Base-by-base conservation (phyloP, 768 basidiomycete species). In the Mycena rebaudengoi region DNA sequence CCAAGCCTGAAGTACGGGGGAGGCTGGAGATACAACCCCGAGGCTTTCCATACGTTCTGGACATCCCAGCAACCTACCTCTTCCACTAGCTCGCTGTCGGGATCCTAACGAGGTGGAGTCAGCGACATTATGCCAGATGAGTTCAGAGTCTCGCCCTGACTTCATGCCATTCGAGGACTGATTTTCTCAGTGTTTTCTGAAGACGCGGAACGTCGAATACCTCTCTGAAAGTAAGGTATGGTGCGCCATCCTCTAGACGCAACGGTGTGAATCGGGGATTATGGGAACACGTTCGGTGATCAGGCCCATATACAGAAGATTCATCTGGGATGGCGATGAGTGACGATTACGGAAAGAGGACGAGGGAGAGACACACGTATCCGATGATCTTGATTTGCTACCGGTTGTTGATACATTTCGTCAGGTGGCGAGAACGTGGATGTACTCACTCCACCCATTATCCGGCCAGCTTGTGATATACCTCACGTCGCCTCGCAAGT, bases 151-250 rank as follows among this genome's bases (percentile, higher is more conserved):
- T 43, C 54, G 44, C 54, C 65, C 80, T 80, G 28, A 80, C 70
- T 50, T 79, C 71, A 20, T 70, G 59, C 79, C 79, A 80, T 64
- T 79, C 76, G 10, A 80, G 62, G n/a, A 80, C 48, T 0, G 76
- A 74, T 16, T 62, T 62, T 21, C 68, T 65, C 25, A 78, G 59
- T n/a, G 56, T 65, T 25, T 69, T 54, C 20, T 69, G 66, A n/a
- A 79, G 70, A 12, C 75, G 71, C 4, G 70, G 64, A 12, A 79
- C 39, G 59, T 80, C 79, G 49, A 79, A 79, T 1, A 80, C 65
- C 10, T 78, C 74, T 21, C 74, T 69, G 44, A 80, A 76, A 10
- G 72, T 51, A 37, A 73, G 62, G 32, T 68, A 60, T 28, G 66
- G 69, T 39, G 62, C 8, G 5, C 21, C 20, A 21, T 29, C 35